Conservation (phyloP, 257 asterid species). For the Solanum sejunctum region DNA sequence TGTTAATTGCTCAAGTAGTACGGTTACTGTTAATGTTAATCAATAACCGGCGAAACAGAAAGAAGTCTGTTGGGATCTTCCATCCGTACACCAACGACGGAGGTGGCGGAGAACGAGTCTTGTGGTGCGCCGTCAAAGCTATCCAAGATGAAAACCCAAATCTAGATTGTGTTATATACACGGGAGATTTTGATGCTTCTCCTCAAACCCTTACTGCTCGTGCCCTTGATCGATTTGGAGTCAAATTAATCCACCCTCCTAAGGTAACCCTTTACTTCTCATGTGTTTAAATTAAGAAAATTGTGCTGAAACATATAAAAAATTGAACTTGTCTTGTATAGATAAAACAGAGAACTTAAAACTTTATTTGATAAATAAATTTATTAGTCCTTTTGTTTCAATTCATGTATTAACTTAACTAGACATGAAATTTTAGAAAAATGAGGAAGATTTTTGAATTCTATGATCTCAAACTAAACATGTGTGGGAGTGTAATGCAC, state of each 20-base stretch:
- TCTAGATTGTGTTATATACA: conserved; percentile 65
- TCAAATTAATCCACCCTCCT: conserved; percentile 43
- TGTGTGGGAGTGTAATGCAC: background rate
- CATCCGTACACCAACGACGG: conserved; percentile 96
- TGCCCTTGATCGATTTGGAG: conserved; percentile 80
- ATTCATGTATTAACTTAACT: background rate
- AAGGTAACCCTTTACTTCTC: conserved; percentile 28
- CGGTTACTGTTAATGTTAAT: conserved; percentile 6
- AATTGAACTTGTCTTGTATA: background rate
- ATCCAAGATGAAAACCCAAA: conserved; percentile 71
- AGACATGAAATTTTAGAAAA: background rate
- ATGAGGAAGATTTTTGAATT: background rate
- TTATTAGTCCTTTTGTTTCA: background rate
- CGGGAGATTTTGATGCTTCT: conserved; percentile 86
- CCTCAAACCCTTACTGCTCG: conserved; percentile 59
- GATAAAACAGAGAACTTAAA: background rate
- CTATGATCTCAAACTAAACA: background rate
- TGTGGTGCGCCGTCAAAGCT: conserved; percentile 96
- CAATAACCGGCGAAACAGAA: conserved; percentile 27
- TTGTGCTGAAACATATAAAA: background rate
- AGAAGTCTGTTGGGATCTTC: conserved; percentile 58
- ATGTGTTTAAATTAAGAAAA: background rate
- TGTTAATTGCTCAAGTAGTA: background rate
- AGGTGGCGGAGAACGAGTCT: conserved; percentile 98
- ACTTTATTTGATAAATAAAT: background rate